Percentiles rank a stretch among this genome's conserved stretches.
phyloP scores from a whole-genome alignment of 805 yeast species.

The Lachancea sp. region DNA sequence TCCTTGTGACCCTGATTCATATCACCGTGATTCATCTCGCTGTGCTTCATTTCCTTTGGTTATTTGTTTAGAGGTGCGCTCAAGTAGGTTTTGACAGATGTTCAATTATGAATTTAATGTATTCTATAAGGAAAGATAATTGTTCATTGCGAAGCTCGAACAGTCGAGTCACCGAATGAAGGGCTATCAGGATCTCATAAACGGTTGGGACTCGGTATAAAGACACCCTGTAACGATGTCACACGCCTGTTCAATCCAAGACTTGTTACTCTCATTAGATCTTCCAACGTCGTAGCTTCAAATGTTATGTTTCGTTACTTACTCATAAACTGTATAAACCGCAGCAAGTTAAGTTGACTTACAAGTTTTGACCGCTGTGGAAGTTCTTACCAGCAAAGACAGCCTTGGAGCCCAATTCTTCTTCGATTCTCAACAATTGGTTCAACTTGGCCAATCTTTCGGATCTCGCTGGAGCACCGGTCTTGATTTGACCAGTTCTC shows the following conservation, averaged over 20 bases:
- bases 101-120: too few relatives aligned
- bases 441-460: conserved; percentile 99
- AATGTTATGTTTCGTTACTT: conserved; percentile 8
- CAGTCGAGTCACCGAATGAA: too few relatives aligned
- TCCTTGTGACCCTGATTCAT: conserved; percentile 23
- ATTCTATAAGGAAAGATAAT: too few relatives aligned
- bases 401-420: conserved; percentile 97
- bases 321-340: conserved; percentile 8
- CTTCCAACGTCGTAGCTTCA: background rate
- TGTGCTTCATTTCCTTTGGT: too few relatives aligned
- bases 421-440: conserved; percentile 98
- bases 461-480: conserved; percentile 99
- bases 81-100: too few relatives aligned
- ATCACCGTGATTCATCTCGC: conserved; percentile 16
- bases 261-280: too few relatives aligned
- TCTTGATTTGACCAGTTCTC: conserved; percentile 97
- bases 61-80: too few relatives aligned
- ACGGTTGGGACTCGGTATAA: too few relatives aligned
- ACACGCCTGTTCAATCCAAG: too few relatives aligned
- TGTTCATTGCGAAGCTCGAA: too few relatives aligned
- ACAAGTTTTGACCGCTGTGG: conserved; percentile 49
- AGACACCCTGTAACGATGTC: too few relatives aligned
- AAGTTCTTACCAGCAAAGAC: conserved; percentile 89
- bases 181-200: too few relatives aligned
- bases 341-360: conserved; percentile 13